These are phyloP conservation scores for Neopestalotiopsis clavispora DNA, from an alignment of 2,329 filamentous ascomycete species.

Conservation along the genomic window DNA sequence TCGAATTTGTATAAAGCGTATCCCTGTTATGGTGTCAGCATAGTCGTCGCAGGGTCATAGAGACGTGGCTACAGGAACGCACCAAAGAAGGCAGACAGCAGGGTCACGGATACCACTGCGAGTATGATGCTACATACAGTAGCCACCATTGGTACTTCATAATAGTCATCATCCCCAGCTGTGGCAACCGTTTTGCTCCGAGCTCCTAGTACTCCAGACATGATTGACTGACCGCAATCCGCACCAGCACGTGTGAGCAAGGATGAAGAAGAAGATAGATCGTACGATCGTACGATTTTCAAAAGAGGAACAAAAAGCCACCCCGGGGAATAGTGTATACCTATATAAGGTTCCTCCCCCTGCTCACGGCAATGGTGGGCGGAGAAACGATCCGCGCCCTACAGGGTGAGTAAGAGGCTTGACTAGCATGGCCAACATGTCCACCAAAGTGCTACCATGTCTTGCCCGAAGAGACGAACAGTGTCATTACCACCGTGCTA, in stretches of 20 bases:
- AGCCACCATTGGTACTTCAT: slow-evolving; percentile 18
- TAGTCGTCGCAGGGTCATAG: neutral
- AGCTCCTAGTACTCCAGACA: neutral
- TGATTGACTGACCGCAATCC: neutral
- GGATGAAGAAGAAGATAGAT: neutral
- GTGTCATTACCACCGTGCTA: neutral
- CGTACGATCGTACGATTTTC: neutral
- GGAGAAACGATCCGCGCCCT: neutral
- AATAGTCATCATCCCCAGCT: neutral
- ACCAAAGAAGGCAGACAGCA: slow-evolving; percentile 28
- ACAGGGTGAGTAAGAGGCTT: neutral
- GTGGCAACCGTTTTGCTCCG: neutral
- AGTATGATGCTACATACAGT: slow-evolving; percentile 23
- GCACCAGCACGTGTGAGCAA: neutral
- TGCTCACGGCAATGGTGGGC: neutral
- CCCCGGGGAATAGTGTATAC: neutral
- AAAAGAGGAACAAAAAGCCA: neutral
- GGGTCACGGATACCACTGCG: slow-evolving; percentile 22
- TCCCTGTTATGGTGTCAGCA: slow-evolving; percentile 33
- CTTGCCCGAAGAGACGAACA: neutral
- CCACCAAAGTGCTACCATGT: neutral
- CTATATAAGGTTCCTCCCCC: neutral
- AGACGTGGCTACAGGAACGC: slow-evolving; percentile 2
- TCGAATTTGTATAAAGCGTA: slow-evolving; percentile 42
- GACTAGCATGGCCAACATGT: neutral